Evolutionary conservation across 1,139 yeast genomes (phyloP).

Genomic region (Pichia inconspicua): DNA sequence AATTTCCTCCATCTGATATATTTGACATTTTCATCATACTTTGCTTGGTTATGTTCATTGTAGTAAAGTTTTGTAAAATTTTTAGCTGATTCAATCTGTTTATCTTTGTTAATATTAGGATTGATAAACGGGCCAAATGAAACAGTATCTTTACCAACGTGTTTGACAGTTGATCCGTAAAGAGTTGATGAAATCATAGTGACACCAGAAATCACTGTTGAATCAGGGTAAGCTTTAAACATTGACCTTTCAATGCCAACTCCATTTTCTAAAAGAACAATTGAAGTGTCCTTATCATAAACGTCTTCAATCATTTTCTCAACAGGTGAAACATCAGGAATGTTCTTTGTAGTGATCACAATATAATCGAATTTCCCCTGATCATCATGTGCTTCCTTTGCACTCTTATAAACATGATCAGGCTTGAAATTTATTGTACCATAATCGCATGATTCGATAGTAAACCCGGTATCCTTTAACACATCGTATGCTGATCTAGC

Average conservation of each 20-base stretch:
- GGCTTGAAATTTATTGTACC: constrained; percentile 58
- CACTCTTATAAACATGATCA: constrained; percentile 31
- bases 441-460: constrained; percentile 52
- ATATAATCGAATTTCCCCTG: constrained; percentile 57
- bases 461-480: constrained; percentile 46
- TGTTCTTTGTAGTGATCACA: constrained; percentile 61
- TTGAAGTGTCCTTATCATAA: constrained; percentile 41
- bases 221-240: constrained; percentile 48
- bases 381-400: constrained; percentile 21
- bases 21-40: constrained; percentile 42
- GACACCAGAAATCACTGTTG: constrained; percentile 58
- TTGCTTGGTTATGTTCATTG: constrained; percentile 37
- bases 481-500: constrained; percentile 59
- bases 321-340: constrained; percentile 57
- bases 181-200: constrained; percentile 62
- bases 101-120: constrained; percentile 25
- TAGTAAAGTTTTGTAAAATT: constrained; percentile 45
- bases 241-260: constrained; percentile 62
- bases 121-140: constrained; percentile 49
- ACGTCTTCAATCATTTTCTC: constrained; percentile 56
- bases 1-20: constrained; percentile 65
- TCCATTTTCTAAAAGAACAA: constrained; percentile 68
- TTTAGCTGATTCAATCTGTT: constrained; percentile 28
- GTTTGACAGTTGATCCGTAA: constrained; percentile 42
- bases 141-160: constrained; percentile 44